A percentile compares a stretch with the other conserved stretches of the same genome.
Conservation (phyloP, 2,329 filamentous ascomycete species). For the Trichothecium roseum region DNA sequence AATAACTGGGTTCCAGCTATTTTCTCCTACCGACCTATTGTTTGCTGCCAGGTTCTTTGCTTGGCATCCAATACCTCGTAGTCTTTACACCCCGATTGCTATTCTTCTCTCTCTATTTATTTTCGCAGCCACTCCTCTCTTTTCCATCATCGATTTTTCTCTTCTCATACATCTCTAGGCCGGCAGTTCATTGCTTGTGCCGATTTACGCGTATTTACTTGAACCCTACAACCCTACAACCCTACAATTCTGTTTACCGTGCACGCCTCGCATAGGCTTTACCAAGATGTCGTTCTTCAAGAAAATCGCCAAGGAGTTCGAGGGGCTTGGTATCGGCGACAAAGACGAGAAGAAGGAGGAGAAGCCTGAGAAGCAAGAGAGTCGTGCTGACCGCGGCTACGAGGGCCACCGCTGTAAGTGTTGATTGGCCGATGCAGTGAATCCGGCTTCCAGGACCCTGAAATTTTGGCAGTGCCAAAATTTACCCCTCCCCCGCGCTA, state of each 20-base stretch:
- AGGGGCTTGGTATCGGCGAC: constrained; percentile 36
- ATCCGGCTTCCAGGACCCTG: not conserved
- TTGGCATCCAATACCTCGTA: no score
- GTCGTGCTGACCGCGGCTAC: not conserved
- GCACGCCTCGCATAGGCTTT: not conserved
- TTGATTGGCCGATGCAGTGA: not conserved
- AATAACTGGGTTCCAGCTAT: no score
- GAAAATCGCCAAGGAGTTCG: constrained; percentile 30
- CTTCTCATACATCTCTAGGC: not conserved
- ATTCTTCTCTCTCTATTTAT: not conserved
- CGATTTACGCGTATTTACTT: not conserved
- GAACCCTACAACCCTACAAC: not conserved
- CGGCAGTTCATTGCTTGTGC: not conserved
- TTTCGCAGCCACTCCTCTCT: not conserved
- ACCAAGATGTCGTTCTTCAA: constrained; percentile 33
- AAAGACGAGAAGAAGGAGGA: constrained; percentile 19
- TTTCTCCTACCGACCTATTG: no score
- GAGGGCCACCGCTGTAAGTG: not conserved
- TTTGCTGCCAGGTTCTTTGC: no score
- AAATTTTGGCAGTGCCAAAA: not conserved
- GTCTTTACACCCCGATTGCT: not conserved
- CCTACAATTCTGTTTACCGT: no score
- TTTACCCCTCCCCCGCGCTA: not conserved
- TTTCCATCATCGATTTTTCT: not conserved
- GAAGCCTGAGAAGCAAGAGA: constrained; percentile 8